These are phyloP conservation scores for Penicillium tannophilum DNA, from an alignment of 495 filamentous ascomycete genomes.

Conservation along the genomic window DNA sequence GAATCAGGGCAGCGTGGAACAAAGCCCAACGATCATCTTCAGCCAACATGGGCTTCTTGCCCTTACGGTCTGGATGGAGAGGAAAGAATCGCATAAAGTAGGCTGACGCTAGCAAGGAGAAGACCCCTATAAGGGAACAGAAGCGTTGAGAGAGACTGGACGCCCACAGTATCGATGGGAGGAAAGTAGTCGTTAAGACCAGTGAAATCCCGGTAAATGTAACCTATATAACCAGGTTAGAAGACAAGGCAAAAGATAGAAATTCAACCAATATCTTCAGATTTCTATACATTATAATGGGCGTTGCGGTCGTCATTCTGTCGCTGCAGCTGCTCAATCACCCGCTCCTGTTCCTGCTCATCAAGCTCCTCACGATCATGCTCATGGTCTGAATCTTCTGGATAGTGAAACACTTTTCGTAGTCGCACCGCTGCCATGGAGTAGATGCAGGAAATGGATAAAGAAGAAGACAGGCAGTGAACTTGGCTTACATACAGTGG, in stretches of 20 bases:
- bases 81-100: constrained; percentile 48
- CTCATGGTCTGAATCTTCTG: constrained; percentile 49
- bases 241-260: background rate
- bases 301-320: constrained; percentile 62
- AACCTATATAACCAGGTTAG: constrained; percentile 33
- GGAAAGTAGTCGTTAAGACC: constrained; percentile 52
- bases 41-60: constrained; percentile 29
- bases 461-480: background rate
- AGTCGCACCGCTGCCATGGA: constrained; percentile 55
- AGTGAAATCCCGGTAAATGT: constrained; percentile 61
- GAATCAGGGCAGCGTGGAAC: constrained; percentile 24
- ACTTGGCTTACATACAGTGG: background rate
- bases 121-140: constrained; percentile 56
- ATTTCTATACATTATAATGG: constrained; percentile 52
- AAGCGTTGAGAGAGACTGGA: constrained; percentile 28
- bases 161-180: constrained; percentile 49
- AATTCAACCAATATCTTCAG: background rate
- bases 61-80: constrained; percentile 34
- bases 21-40: constrained; percentile 18
- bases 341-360: constrained; percentile 74
- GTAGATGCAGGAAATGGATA: background rate
- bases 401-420: constrained; percentile 65
- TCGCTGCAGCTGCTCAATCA: constrained; percentile 58
- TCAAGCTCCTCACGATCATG: constrained; percentile 56
- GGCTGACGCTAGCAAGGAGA: constrained; percentile 61